These are phyloP conservation scores for Arabidopsis hybrid DNA, from an alignment of 441 rosid species.

Conservation along the genomic window DNA sequence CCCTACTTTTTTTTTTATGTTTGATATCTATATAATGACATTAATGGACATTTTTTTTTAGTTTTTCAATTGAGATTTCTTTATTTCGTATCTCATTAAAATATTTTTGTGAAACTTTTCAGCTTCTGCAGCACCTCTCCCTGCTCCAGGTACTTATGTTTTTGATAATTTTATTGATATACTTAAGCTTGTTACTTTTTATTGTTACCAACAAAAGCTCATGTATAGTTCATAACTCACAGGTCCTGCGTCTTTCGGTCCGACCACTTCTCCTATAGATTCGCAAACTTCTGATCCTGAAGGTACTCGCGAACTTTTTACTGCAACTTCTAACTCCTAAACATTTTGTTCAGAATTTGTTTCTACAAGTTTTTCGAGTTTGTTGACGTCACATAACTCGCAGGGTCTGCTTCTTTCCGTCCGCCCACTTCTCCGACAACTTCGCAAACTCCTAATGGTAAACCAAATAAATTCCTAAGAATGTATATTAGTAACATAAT, in stretches of 20 bases:
- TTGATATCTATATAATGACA: not conserved
- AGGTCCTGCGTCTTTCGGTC: constrained; percentile 40
- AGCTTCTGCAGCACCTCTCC: constrained; percentile 71
- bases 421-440: constrained; percentile 28
- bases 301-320: constrained; percentile 7
- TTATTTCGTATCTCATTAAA: constrained; percentile 11
- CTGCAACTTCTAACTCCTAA: not conserved
- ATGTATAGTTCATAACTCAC: not conserved
- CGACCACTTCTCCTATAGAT: constrained; percentile 33
- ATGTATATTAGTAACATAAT: constrained; percentile 15
- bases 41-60: not conserved
- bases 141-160: constrained; percentile 73
- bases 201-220: not conserved
- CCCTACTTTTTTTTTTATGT: not conserved
- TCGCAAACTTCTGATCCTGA: constrained; percentile 16
- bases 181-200: not conserved
- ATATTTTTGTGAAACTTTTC: constrained; percentile 39
- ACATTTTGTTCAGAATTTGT: constrained; percentile 20
- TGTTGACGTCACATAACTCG: not conserved
- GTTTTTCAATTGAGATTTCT: not conserved
- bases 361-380: not conserved
- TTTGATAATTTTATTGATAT: not conserved
- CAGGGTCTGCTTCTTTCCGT: constrained; percentile 19
- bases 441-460: constrained; percentile 35
- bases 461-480: not conserved